phyloP scores from a whole-genome alignment of 768 basidiomycete species.

The Auriscalpium microsporum region DNA sequence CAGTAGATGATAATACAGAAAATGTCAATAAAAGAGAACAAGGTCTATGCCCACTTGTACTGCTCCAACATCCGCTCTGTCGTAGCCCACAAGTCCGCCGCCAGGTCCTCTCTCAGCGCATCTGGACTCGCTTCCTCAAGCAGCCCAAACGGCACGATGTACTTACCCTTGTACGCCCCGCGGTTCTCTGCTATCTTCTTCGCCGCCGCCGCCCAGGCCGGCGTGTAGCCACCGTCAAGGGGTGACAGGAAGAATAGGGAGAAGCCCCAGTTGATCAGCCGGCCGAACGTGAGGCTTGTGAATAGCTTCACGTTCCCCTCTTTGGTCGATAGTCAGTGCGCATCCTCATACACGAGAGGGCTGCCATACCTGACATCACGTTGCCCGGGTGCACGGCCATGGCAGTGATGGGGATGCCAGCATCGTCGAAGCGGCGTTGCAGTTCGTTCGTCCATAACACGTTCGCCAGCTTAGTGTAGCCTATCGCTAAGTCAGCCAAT shows the following conservation, averaged over 20 bases:
- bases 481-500: constrained; percentile 26
- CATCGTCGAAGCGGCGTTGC: constrained; percentile 36
- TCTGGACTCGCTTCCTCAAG: constrained; percentile 21
- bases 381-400: constrained; percentile 36
- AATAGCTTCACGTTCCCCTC: constrained; percentile 15
- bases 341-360: not conserved
- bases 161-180: constrained; percentile 30
- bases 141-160: constrained; percentile 27
- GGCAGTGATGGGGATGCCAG: constrained; percentile 29
- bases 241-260: constrained; percentile 22
- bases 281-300: constrained; percentile 6
- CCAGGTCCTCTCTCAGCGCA: constrained; percentile 26
- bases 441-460: constrained; percentile 42
- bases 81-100: constrained; percentile 31
- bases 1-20: constrained; percentile 19
- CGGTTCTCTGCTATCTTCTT: constrained; percentile 24
- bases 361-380: constrained; percentile 28
- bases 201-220: constrained; percentile 34
- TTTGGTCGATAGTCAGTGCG: not conserved
- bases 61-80: constrained; percentile 27
- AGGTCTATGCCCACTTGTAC: not conserved
- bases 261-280: constrained; percentile 9
- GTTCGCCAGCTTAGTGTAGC: constrained; percentile 41
- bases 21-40: not conserved
- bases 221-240: constrained; percentile 27